These are phyloP conservation scores for Phytopythium chamaehyphon DNA, from an alignment of 352 stramenopile genomes.

Conservation along the genomic window DNA sequence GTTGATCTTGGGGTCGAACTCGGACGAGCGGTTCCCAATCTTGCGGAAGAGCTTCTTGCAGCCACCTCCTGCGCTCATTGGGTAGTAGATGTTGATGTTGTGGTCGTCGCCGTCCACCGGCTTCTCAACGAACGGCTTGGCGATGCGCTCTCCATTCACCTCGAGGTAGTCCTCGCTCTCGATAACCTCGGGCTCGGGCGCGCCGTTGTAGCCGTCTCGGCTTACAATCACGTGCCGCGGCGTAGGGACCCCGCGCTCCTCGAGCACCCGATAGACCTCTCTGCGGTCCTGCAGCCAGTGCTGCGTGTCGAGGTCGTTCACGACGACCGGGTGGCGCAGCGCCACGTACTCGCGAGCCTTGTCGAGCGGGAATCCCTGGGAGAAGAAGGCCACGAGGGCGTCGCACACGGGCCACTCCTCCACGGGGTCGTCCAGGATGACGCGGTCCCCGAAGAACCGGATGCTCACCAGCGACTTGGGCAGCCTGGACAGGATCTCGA, in stretches of 20 bases:
- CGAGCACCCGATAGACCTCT: slow-evolving; percentile 93
- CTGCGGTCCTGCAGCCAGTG: slow-evolving; percentile 93
- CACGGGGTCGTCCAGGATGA: slow-evolving; percentile 93
- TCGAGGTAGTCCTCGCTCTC: slow-evolving; percentile 81
- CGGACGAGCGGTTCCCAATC: slow-evolving; percentile 84
- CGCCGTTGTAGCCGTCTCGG: slow-evolving; percentile 87
- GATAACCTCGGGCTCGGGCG: slow-evolving; percentile 27
- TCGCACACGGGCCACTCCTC: slow-evolving; percentile 94
- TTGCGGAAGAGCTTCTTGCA: slow-evolving; percentile 99
- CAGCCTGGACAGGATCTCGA: slow-evolving; percentile 93
- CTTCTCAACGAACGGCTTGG: slow-evolving; percentile 99
- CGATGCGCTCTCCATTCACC: slow-evolving; percentile 92
- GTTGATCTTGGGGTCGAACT: slow-evolving; percentile 97
- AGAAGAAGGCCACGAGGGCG: slow-evolving; percentile 98
- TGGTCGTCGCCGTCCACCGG: slow-evolving; percentile 99
- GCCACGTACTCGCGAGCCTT: slow-evolving; percentile 97
- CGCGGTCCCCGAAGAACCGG: slow-evolving; percentile 96
- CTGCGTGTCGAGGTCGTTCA: slow-evolving; percentile 98
- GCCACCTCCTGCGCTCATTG: slow-evolving; percentile 96
- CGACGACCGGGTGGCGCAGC: slow-evolving; percentile 91
- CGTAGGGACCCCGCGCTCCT: slow-evolving; percentile 92
- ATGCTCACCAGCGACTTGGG: slow-evolving; percentile 90
- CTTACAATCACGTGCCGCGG: slow-evolving; percentile 94
- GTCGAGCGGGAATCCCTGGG: slow-evolving; percentile 94
- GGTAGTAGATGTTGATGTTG: slow-evolving; percentile 99